A percentile compares a stretch with the other conserved stretches of the same genome.
These are phyloP conservation scores for Paramecium tetraurelia DNA, from an alignment of 73 alveolate species.

Conservation along the genomic window DNA sequence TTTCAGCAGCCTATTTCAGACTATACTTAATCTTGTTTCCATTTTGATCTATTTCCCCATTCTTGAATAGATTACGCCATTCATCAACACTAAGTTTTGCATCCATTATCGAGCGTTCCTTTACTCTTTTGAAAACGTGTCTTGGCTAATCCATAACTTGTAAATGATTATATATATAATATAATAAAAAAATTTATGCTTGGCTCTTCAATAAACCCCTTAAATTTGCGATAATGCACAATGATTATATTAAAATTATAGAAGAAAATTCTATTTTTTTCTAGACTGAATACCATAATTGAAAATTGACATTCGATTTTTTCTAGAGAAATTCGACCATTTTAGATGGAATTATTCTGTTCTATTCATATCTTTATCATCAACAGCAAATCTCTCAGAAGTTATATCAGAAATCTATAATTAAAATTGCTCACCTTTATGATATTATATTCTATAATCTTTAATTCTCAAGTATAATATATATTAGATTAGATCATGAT, in stretches of 20 bases:
- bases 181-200: neutral
- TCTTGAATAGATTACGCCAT: conserved; percentile 6
- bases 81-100: neutral
- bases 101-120: conserved; percentile 31
- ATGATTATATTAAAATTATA: too few species aligned
- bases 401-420: neutral
- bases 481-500: too few species aligned
- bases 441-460: neutral
- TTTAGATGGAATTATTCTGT: too few species aligned
- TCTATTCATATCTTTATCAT: neutral
- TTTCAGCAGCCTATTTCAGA: conserved; percentile 18
- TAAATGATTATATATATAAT: neutral
- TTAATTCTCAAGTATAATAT: neutral
- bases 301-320: too few species aligned
- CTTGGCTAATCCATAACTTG: neutral
- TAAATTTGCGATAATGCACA: too few species aligned
- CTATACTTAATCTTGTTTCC: conserved; percentile 11
- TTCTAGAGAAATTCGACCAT: too few species aligned
- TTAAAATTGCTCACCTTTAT: too few species aligned
- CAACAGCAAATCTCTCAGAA: too few species aligned
- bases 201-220: neutral
- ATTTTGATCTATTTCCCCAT: neutral
- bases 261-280: too few species aligned
- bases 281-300: too few species aligned
- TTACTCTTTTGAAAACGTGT: conserved; percentile 17